phyloP scores from a whole-genome alignment of 2,329 filamentous ascomycete genomes.

The Thelonectria blattea region DNA sequence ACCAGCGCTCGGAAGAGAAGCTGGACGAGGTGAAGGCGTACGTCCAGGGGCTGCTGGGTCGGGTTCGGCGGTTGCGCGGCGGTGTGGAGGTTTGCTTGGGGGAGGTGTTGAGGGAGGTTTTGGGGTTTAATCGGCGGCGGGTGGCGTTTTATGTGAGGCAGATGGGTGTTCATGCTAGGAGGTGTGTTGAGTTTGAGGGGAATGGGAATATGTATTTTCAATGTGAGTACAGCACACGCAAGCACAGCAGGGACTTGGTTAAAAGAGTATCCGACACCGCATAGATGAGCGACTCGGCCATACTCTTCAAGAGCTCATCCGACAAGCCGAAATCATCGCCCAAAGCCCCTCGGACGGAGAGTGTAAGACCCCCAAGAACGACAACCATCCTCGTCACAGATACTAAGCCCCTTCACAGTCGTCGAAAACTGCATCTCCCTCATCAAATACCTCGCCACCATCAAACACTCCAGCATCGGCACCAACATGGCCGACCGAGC shows the following conservation, averaged over 20 bases:
- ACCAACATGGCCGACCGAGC: constrained; percentile 12
- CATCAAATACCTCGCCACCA: not conserved
- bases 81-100: no score
- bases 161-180: not conserved
- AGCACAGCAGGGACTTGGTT: no score
- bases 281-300: not conserved
- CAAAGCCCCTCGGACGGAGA: not conserved
- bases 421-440: not conserved
- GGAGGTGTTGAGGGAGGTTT: not conserved
- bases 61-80: not conserved
- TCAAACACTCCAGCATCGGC: not conserved
- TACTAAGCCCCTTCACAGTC: not conserved
- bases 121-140: constrained; percentile 20
- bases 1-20: constrained; percentile 21
- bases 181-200: not conserved
- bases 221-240: not conserved
- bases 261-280: no score
- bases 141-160: constrained; percentile 11
- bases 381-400: not conserved
- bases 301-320: not conserved
- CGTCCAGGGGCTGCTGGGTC: constrained; percentile 5
- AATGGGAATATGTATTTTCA: not conserved
- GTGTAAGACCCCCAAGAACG: not conserved
- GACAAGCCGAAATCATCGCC: not conserved
- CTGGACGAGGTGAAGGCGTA: constrained; percentile 12